A percentile compares a stretch with the other conserved stretches of the same genome.
phyloP scores from a whole-genome alignment of 257 asterid species.

The Fraxinus quadrangulata region DNA sequence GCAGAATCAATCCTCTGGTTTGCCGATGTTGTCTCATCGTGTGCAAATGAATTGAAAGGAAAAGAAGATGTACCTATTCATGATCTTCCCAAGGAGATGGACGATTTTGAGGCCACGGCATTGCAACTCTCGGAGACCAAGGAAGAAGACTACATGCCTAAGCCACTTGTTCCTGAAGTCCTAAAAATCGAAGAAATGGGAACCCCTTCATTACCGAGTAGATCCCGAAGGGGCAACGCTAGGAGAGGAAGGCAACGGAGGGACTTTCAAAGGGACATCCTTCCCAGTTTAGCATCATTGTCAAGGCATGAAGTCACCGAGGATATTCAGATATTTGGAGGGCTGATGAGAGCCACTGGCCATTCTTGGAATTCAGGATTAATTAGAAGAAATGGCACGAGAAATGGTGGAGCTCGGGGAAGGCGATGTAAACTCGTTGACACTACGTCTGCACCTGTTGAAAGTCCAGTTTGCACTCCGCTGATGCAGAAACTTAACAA shows the following conservation, averaged over 20 bases:
- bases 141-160: slow-evolving; percentile 69
- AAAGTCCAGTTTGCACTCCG: slow-evolving; percentile 37
- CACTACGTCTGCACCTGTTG: slow-evolving; percentile 1
- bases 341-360: slow-evolving; percentile 80
- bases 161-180: slow-evolving; percentile 52
- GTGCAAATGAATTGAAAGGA: slow-evolving; percentile 28
- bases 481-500: too few relatives aligned
- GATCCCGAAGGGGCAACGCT: slow-evolving; percentile 71
- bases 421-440: slow-evolving; percentile 56
- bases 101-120: slow-evolving; percentile 77
- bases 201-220: slow-evolving; percentile 26
- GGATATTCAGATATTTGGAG: slow-evolving; percentile 88
- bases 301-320: slow-evolving; percentile 84
- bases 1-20: slow-evolving; percentile 36
- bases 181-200: slow-evolving; percentile 41
- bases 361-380: slow-evolving; percentile 56
- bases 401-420: slow-evolving; percentile 60
- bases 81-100: slow-evolving; percentile 45
- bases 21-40: slow-evolving; percentile 36
- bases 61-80: slow-evolving; percentile 8
- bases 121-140: slow-evolving; percentile 63
- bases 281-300: slow-evolving; percentile 74
- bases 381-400: slow-evolving; percentile 60
- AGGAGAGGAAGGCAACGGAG: slow-evolving; percentile 88
- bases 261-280: slow-evolving; percentile 89